Conservation (phyloP, 192 early-diverging fungal genomes). For the Coemansia sp. region DNA sequence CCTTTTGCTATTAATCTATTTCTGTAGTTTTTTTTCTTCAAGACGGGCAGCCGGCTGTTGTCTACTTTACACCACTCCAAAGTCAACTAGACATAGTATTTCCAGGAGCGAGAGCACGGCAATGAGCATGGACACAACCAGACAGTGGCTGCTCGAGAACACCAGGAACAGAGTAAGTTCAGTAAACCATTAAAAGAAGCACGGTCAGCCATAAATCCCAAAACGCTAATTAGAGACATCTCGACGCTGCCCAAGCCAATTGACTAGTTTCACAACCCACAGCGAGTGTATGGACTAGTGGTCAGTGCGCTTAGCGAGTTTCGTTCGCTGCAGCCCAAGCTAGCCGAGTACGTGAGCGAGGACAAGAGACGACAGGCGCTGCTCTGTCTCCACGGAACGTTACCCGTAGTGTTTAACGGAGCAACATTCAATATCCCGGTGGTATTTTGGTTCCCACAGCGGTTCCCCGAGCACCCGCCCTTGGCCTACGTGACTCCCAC, state of each 20-base stretch:
- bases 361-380: conserved; percentile 56
- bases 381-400: conserved; percentile 81
- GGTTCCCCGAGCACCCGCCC: conserved; percentile 78
- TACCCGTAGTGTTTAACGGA: conserved; percentile 81
- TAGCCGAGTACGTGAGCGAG: conserved; percentile 41
- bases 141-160: conserved; percentile 42
- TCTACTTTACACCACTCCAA: not conserved
- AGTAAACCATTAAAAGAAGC: not conserved
- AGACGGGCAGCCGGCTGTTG: not conserved
- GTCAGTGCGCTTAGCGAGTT: conserved; percentile 31
- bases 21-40: not conserved
- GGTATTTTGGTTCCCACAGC: conserved; percentile 80
- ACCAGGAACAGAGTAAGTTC: conserved; percentile 40
- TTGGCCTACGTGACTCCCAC: conserved; percentile 88
- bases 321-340: conserved; percentile 34
- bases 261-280: conserved; percentile 38
- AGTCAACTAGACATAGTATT: not conserved
- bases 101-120: not conserved
- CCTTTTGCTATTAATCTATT: not conserved
- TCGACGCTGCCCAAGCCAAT: no score
- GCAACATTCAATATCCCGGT: conserved; percentile 90
- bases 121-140: conserved; percentile 33
- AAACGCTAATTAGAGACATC: not conserved
- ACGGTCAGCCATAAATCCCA: not conserved
- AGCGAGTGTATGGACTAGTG: conserved; percentile 24